Evolutionary conservation across 2,329 filamentous ascomycete species (phyloP).

Genomic region (Aspergillus sp.): DNA sequence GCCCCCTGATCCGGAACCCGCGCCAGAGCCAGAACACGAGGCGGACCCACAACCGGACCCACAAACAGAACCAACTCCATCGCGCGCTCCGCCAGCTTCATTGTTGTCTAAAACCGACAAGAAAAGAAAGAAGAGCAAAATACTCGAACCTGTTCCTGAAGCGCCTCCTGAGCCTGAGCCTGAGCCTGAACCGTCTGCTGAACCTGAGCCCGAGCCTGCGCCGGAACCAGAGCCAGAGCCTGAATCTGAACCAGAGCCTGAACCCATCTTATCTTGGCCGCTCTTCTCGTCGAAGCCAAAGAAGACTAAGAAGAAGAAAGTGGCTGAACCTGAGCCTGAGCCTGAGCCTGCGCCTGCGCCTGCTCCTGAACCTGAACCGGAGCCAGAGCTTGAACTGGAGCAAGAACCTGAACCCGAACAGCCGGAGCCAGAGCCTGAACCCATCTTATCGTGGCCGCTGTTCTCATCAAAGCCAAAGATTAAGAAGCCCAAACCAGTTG

Average conservation of each 20-base stretch:
- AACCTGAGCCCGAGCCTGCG: conserved; percentile 20
- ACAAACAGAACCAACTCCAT: conserved; percentile 15
- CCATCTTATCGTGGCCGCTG: background rate
- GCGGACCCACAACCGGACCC: conserved; percentile 10
- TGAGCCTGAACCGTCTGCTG: conserved; percentile 31
- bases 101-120: background rate
- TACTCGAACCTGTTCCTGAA: background rate
- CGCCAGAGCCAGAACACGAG: conserved; percentile 33
- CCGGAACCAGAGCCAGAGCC: conserved; percentile 24
- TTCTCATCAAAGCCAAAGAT: background rate
- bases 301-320: background rate
- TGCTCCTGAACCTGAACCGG: conserved; percentile 4
- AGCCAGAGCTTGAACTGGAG: conserved; percentile 27
- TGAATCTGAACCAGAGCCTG: conserved; percentile 18
- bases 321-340: background rate
- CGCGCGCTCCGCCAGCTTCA: no score
- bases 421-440: conserved; percentile 12
- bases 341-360: background rate
- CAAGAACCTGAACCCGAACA: conserved; percentile 17
- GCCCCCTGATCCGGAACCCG: conserved; percentile 13
- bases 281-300: background rate
- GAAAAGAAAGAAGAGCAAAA: background rate
- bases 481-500: background rate
- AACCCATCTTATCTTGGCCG: background rate
- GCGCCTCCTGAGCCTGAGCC: conserved; percentile 9